Evolutionary conservation across 1,284 basidiomycete species (phyloP), one percentile per base, ranked within the genome.

Genomic region (Sporisorium iseilematis-ciliati): DNA sequence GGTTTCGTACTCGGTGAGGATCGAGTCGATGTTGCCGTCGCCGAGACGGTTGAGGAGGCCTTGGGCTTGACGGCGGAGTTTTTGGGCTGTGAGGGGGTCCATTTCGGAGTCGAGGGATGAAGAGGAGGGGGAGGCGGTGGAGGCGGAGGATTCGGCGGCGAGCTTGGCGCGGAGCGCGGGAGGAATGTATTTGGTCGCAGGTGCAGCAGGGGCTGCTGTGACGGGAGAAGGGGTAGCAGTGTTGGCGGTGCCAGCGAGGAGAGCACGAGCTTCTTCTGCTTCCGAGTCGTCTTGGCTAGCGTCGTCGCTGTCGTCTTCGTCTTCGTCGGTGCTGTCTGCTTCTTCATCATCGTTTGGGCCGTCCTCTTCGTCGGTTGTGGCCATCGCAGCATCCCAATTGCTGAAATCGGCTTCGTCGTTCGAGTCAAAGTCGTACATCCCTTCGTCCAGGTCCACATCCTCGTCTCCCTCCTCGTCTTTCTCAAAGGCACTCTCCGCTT

Each of bases 1-100:
- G 4, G 89, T 89, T 80, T 96, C 93, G 29, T 96, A 88, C 50
- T 90, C 90, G 50, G 90, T 89, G 7, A 97, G 82, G 48, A 98
- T 93, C 0, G 90, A 89, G 10, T 90, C 89, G 64, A 98, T 91
- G 80, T 98, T 98, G 84, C 92, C 92, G 85, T 97, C 95, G 78
- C 91, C 87, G 64, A 82, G 93, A 91, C 93, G 89, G 85, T 97
- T 97, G 53, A 97, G 88, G 10, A 94, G 87, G 84, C 95, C 95
- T 85, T 97, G 95, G 14, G 94, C 86, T 78, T 92, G 92, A 57
- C 92, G 89, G 7, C 88, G 90, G 23, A 97, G 88, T 85, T 93
- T 93, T 87, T 89, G 57, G 85, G 87, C 64, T 88, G 35, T 75
- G 25, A 71, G 29, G 11, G 65, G 57, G 25, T 66, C 64, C 62